Evolutionary conservation across 495 filamentous ascomycete species (phyloP), one percentile per base, ranked within the genome.

Genomic region (Hyphodiscus hymeniophilus): DNA sequence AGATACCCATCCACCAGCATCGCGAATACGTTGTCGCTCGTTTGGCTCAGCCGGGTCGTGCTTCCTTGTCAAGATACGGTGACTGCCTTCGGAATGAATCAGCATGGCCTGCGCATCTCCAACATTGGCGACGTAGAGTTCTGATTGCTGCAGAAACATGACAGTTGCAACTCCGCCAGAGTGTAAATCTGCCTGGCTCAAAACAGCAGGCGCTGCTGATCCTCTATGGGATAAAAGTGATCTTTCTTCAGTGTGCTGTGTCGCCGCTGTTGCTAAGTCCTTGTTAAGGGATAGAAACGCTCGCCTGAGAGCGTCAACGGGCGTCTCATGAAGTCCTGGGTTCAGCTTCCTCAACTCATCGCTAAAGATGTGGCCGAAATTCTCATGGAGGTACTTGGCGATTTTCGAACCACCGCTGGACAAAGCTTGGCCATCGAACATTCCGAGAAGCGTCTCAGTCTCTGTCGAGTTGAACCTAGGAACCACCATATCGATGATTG

Each of bases 401-500:
- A 99, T 84, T 65, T 92, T 89, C 43, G 90, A 96, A 36, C 92
- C 92, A 47, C 88, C 84, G 49, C 73, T 88, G 16, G 87, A 85
- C 50, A 89, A 68, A 10, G 80, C 75, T 60, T 95, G 87, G 2
- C 92, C 92, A 63, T 99, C 92, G 58, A 99, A 99, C 69, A 99
- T 79, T 2, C 92, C 92, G 31, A 97, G 66, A 31, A 99, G 71
- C 12, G 83, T 92, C 61, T 97, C 89, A 42, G 87, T 81, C 51
- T 95, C 87, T 40, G 84, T 85, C n/a, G 87, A 89, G 58, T 88
- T 86, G 61, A 96, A 85, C 20, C 86, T 81, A 1, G 94, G 94
- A 24, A 97, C 86, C 33, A 97, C 89, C 71, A 99, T 84, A 65
- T 99, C 92, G 36, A 97, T 85, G n/a, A 89, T 95, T 8, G 94